Evolutionary conservation across 2,329 filamentous ascomycete species (phyloP).

Genomic region (Cladorrhinum sp.): DNA sequence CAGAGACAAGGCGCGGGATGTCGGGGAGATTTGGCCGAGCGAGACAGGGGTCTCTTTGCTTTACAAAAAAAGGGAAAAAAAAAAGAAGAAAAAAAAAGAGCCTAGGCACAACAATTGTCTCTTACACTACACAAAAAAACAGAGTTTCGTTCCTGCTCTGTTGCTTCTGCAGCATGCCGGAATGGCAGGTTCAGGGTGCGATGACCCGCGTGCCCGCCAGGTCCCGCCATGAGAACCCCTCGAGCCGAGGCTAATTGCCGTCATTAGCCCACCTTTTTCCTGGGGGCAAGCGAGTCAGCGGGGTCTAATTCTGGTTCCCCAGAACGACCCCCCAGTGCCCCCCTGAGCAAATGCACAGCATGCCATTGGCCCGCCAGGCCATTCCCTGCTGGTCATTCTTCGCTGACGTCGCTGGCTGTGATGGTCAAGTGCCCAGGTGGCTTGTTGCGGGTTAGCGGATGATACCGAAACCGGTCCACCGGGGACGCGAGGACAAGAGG

Average conservation of each 20-base stretch:
- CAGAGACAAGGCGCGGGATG: background rate
- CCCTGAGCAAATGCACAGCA: conserved; percentile 1
- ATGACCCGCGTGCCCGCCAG: conserved; percentile 25
- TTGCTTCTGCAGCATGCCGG: background rate
- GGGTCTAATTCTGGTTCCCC: conserved; percentile 15
- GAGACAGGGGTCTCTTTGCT: background rate
- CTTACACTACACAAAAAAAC: background rate
- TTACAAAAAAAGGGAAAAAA: background rate
- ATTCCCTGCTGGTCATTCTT: background rate
- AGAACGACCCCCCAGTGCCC: no score
- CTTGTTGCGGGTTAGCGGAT: conserved; percentile 23
- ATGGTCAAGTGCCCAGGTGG: background rate
- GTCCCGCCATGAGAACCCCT: conserved; percentile 14
- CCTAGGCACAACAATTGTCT: background rate
- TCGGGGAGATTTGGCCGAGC: background rate
- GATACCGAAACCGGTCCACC: conserved; percentile 6
- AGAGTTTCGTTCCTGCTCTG: background rate
- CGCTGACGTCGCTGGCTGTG: background rate
- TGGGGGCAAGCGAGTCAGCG: conserved; percentile 19
- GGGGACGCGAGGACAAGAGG: background rate
- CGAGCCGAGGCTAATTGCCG: conserved; percentile 29
- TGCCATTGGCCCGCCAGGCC: background rate
- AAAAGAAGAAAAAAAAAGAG: background rate
- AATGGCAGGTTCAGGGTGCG: conserved; percentile 12
- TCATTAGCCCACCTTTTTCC: conserved; percentile 17